Evolutionary conservation across 192 early-diverging fungal genomes (phyloP).

Genomic region (Dissophora ornata): DNA sequence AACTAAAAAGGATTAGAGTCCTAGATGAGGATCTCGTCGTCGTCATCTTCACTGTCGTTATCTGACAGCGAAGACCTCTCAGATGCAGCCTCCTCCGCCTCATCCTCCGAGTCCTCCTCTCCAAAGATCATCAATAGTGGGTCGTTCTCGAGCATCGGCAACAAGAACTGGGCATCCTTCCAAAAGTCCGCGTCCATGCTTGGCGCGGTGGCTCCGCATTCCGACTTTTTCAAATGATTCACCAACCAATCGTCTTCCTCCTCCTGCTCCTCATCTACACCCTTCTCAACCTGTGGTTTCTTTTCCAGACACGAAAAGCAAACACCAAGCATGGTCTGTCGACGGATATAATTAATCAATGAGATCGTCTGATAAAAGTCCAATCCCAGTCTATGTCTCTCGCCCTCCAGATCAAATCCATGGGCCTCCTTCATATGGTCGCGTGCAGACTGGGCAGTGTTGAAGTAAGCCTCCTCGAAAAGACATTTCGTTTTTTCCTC

Average conservation of each 20-base stretch:
- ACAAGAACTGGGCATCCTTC: constrained; percentile 80
- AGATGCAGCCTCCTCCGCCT: constrained; percentile 49
- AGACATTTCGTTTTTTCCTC: constrained; percentile 80
- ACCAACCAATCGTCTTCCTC: constrained; percentile 55
- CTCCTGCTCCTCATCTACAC: constrained; percentile 10
- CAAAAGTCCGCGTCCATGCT: constrained; percentile 69
- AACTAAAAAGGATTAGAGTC: not conserved
- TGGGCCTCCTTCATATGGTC: constrained; percentile 82
- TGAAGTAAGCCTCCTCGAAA: constrained; percentile 76
- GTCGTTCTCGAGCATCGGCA: constrained; percentile 88
- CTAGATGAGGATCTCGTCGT: constrained; percentile 31
- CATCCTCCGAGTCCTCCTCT: constrained; percentile 74
- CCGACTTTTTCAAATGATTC: constrained; percentile 71
- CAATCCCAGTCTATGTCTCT: constrained; percentile 64
- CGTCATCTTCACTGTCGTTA: constrained; percentile 35
- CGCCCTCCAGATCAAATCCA: constrained; percentile 77
- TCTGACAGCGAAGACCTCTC: constrained; percentile 21
- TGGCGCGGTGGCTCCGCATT: constrained; percentile 66
- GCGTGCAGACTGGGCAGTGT: constrained; percentile 69
- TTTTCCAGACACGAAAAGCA: constrained; percentile 78
- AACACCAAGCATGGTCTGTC: constrained; percentile 64
- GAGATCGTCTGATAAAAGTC: constrained; percentile 88
- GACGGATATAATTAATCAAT: constrained; percentile 89
- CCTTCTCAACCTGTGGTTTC: constrained; percentile 53
- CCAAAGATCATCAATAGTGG: constrained; percentile 83